A percentile compares a stretch with the other conserved stretches of the same genome.
Evolutionary conservation across 805 yeast species (phyloP).

Genomic region (Pichia insulana): DNA sequence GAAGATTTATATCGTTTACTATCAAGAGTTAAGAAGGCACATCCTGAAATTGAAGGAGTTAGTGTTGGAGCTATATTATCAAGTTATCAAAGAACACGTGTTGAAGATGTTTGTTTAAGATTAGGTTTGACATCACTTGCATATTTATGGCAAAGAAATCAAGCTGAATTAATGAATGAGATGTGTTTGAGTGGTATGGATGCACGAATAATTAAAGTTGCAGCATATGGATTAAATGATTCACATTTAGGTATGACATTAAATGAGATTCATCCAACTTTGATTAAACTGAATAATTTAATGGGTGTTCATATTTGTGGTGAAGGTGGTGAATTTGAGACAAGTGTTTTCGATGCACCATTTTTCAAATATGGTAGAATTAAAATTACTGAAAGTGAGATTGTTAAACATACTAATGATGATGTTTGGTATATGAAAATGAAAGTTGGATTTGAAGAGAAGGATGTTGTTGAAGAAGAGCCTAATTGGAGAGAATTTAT

Average conservation of each 20-base stretch:
- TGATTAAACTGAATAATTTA: conserved; percentile 46
- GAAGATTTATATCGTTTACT: conserved; percentile 67
- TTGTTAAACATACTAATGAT: conserved; percentile 44
- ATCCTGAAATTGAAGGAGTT: conserved; percentile 76
- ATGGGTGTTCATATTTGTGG: conserved; percentile 94
- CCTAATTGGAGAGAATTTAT: conserved; percentile 14
- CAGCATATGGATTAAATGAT: conserved; percentile 74
- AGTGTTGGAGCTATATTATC: conserved; percentile 95
- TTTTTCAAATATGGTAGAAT: conserved; percentile 54
- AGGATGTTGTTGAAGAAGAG: conserved; percentile 10
- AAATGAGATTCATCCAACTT: conserved; percentile 48
- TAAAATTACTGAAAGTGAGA: conserved; percentile 31
- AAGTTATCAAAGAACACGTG: conserved; percentile 90
- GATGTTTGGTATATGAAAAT: conserved; percentile 65
- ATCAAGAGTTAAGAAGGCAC: conserved; percentile 34
- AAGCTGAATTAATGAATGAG: conserved; percentile 68
- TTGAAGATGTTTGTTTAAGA: conserved; percentile 80
- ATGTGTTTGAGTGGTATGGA: conserved; percentile 63
- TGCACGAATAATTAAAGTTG: conserved; percentile 85
- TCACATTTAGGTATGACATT: conserved; percentile 63
- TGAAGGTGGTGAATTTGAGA: conserved; percentile 98
- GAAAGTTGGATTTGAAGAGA: conserved; percentile 37
- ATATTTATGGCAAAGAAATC: conserved; percentile 87
- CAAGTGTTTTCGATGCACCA: conserved; percentile 85
- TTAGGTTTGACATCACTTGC: conserved; percentile 62